phyloP scores from a whole-genome alignment of 2,329 filamentous ascomycete species.

The Aspergillus sp. region DNA sequence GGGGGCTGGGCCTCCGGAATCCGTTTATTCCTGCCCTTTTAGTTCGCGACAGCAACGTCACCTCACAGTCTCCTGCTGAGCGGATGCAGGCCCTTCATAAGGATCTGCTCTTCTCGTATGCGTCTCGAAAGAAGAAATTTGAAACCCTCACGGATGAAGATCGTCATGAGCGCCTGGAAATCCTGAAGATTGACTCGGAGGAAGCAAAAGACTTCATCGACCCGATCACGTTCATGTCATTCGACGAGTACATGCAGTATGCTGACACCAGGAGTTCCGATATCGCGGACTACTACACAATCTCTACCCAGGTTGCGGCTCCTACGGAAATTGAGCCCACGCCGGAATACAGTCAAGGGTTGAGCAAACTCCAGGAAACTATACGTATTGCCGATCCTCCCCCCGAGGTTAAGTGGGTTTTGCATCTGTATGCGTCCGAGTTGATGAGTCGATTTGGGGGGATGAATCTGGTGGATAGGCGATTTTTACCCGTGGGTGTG shows the following conservation, averaged over 20 bases:
- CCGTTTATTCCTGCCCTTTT: slow-evolving; percentile 47
- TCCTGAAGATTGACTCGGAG: slow-evolving; percentile 1
- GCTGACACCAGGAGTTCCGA: slow-evolving; percentile 6
- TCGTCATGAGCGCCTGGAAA: background rate
- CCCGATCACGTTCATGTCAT: slow-evolving; percentile 31
- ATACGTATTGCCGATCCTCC: background rate
- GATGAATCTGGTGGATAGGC: slow-evolving; percentile 39
- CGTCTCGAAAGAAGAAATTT: slow-evolving; percentile 23
- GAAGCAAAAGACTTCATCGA: slow-evolving; percentile 14
- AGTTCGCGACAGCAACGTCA: slow-evolving; percentile 29
- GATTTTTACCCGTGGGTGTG: slow-evolving; percentile 40
- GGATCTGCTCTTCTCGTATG: slow-evolving; percentile 24
- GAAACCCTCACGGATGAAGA: slow-evolving; percentile 14
- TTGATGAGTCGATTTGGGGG: slow-evolving; percentile 37
- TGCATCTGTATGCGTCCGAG: slow-evolving; percentile 38
- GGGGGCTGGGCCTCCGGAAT: slow-evolving; percentile 49
- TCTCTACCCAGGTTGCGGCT: slow-evolving; percentile 25
- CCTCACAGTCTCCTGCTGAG: slow-evolving; percentile 20
- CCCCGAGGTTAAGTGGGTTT: slow-evolving; percentile 29
- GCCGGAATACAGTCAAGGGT: slow-evolving; percentile 21
- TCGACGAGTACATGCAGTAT: slow-evolving; percentile 36
- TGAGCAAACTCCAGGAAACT: slow-evolving; percentile 11
- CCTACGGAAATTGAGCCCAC: slow-evolving; percentile 17
- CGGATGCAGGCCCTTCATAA: slow-evolving; percentile 24
- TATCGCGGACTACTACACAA: slow-evolving; percentile 24